Percentiles rank a stretch among this genome's conserved stretches.
Evolutionary conservation across 257 asterid species (phyloP).

Genomic region (Nicotiana tomentosiformis): DNA sequence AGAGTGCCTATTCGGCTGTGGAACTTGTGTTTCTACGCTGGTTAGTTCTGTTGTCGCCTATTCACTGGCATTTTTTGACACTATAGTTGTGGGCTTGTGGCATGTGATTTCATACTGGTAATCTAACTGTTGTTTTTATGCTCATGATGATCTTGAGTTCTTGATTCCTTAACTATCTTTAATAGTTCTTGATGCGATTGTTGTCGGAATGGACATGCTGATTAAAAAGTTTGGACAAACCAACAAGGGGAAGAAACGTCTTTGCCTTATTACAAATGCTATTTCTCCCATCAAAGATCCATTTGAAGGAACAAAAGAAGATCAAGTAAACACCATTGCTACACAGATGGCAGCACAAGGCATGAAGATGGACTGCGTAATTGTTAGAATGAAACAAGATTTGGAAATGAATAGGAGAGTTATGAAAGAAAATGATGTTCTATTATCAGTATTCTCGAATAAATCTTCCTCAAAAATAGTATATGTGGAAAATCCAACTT

Average conservation of each 20-base stretch:
- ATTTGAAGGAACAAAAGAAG: slow-evolving; percentile 85
- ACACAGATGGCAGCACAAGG: slow-evolving; percentile 69
- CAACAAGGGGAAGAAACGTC: slow-evolving; percentile 80
- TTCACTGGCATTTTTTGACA: background rate
- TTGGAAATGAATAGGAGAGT: slow-evolving; percentile 30
- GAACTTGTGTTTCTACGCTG: background rate
- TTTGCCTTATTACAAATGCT: slow-evolving; percentile 82
- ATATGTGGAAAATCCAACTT: slow-evolving; percentile 67
- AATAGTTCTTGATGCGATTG: slow-evolving; percentile 93
- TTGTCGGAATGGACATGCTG: slow-evolving; percentile 92
- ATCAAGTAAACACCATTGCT: slow-evolving; percentile 84
- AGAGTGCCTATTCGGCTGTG: background rate
- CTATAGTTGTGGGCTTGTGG: background rate
- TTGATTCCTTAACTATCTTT: slow-evolving; percentile 45
- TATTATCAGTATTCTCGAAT: slow-evolving; percentile 49
- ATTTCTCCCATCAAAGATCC: slow-evolving; percentile 71
- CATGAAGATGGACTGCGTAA: slow-evolving; percentile 86
- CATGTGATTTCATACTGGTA: background rate
- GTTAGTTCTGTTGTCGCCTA: background rate
- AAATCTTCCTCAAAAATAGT: slow-evolving; percentile 58
- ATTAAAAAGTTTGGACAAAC: slow-evolving; percentile 73
- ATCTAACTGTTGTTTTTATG: background rate
- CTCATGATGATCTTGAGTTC: slow-evolving; percentile 8
- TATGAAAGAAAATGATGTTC: slow-evolving; percentile 78
- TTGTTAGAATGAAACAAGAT: slow-evolving; percentile 40